phyloP scores from a whole-genome alignment of 148 eudicot species.

The Drosera capensis region DNA sequence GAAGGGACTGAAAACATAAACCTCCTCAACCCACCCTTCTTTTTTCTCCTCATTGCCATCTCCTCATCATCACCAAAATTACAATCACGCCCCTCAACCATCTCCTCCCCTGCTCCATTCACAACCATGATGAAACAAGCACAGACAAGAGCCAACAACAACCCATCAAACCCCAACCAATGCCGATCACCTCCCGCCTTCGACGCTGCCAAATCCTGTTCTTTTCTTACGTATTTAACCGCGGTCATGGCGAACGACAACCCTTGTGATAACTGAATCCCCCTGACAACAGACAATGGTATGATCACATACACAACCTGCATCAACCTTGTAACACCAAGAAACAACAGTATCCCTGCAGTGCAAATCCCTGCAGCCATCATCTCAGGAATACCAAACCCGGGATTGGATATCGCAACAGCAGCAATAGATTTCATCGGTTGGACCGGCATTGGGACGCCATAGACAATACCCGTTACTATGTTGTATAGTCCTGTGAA shows the following conservation, averaged over 20 bases:
- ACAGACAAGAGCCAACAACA: conserved; percentile 56
- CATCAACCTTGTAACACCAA: conserved; percentile 79
- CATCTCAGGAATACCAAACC: conserved; percentile 51
- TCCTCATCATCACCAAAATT: conserved; percentile 7
- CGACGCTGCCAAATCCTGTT: conserved; percentile 51
- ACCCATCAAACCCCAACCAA: conserved; percentile 79
- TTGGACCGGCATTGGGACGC: conserved; percentile 92
- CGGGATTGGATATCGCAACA: conserved; percentile 45
- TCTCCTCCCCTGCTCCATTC: conserved; percentile 59
- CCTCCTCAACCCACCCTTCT: conserved; percentile 22
- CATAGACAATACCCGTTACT: conserved; percentile 60
- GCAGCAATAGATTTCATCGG: conserved; percentile 97
- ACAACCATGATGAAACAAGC: conserved; percentile 57
- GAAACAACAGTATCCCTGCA: conserved; percentile 32
- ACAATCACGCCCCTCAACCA: conserved; percentile 2
- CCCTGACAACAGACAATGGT: conserved; percentile 70
- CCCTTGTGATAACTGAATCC: conserved; percentile 85
- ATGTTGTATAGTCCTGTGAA: conserved; percentile 72
- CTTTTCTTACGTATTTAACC: conserved; percentile 54
- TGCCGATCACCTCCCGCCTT: conserved; percentile 45
- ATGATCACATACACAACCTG: conserved; percentile 47
- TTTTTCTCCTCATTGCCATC: conserved; percentile 3
- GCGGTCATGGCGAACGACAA: conserved; percentile 70
- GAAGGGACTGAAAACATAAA: conserved; percentile 48
- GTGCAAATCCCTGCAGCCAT: conserved; percentile 88